Evolutionary conservation across 2,329 filamentous ascomycete species (phyloP).

Genomic region (Calonectria pauciramosa): DNA sequence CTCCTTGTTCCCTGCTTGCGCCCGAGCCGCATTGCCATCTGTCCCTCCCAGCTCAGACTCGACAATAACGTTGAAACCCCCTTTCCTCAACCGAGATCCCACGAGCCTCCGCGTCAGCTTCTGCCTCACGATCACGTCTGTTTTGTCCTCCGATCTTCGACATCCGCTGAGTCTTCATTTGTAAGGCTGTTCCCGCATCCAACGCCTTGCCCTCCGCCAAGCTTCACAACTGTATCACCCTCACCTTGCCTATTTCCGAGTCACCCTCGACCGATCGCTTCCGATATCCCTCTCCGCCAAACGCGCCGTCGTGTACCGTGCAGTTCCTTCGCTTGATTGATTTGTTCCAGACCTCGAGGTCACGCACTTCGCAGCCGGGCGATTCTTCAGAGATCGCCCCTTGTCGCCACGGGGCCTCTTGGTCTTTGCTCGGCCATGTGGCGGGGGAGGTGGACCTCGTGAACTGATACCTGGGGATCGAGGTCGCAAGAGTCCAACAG

Average conservation of each 20-base stretch:
- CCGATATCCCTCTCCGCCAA: neutral
- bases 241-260: slow-evolving; percentile 27
- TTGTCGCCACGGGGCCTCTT: slow-evolving; percentile 36
- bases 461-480: slow-evolving; percentile 53
- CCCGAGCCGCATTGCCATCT: slow-evolving; percentile 28
- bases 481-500: slow-evolving; percentile 45
- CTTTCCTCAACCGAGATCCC: slow-evolving; percentile 18
- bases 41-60: slow-evolving; percentile 5
- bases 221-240: slow-evolving; percentile 7
- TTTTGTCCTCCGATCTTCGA: neutral
- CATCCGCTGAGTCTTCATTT: neutral
- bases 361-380: slow-evolving; percentile 17
- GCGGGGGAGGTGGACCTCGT: slow-evolving; percentile 58
- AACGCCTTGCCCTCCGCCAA: neutral
- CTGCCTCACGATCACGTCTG: neutral
- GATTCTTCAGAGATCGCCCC: slow-evolving; percentile 35
- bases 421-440: slow-evolving; percentile 58
- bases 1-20: slow-evolving; percentile 19
- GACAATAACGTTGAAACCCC: slow-evolving; percentile 19
- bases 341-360: neutral
- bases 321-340: neutral
- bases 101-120: slow-evolving; percentile 11
- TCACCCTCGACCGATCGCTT: slow-evolving; percentile 24
- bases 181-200: neutral
- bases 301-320: neutral